These are phyloP conservation scores for Parastagonospora avenae DNA, from an alignment of 2,329 filamentous ascomycete genomes.

Conservation along the genomic window DNA sequence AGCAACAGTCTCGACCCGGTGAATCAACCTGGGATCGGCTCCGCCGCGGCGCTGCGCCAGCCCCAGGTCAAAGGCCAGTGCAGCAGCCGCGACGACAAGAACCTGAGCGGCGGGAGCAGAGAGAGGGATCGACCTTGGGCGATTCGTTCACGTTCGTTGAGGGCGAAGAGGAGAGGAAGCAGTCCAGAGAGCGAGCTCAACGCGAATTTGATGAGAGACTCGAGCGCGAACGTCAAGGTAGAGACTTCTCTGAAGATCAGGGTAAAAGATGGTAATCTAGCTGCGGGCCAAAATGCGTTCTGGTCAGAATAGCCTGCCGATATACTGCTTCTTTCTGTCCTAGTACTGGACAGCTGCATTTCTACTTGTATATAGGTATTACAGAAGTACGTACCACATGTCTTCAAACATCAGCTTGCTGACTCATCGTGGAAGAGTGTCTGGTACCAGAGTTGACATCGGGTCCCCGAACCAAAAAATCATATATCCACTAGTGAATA, in stretches of 20 bases:
- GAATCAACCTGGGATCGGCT: constrained; percentile 54
- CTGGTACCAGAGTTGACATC: too few relatives aligned
- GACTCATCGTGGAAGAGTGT: too few relatives aligned
- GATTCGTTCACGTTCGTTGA: constrained; percentile 54
- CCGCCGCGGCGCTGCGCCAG: constrained; percentile 38
- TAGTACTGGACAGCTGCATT: too few relatives aligned
- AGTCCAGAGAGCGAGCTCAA: constrained; percentile 54
- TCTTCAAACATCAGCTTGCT: too few relatives aligned
- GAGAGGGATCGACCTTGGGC: constrained; percentile 40
- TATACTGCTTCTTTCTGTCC: too few relatives aligned
- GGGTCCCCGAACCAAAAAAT: too few relatives aligned
- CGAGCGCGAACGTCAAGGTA: constrained; percentile 55
- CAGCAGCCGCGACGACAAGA: constrained; percentile 20
- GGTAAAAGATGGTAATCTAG: constrained; percentile 38
- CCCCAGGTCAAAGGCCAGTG: constrained; percentile 14
- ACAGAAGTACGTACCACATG: too few relatives aligned
- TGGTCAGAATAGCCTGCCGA: neutral
- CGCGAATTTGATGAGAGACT: constrained; percentile 56
- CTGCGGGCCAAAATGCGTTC: neutral
- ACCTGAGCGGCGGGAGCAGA: constrained; percentile 29
- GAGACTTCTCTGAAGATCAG: constrained; percentile 17
- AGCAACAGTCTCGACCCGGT: constrained; percentile 24
- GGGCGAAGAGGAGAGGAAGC: constrained; percentile 50
- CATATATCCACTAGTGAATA: too few relatives aligned
- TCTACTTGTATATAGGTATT: too few relatives aligned